Evolutionary conservation across 139 green algal genomes (phyloP).

Genomic region (Chlamydomonas sphaeroides): DNA sequence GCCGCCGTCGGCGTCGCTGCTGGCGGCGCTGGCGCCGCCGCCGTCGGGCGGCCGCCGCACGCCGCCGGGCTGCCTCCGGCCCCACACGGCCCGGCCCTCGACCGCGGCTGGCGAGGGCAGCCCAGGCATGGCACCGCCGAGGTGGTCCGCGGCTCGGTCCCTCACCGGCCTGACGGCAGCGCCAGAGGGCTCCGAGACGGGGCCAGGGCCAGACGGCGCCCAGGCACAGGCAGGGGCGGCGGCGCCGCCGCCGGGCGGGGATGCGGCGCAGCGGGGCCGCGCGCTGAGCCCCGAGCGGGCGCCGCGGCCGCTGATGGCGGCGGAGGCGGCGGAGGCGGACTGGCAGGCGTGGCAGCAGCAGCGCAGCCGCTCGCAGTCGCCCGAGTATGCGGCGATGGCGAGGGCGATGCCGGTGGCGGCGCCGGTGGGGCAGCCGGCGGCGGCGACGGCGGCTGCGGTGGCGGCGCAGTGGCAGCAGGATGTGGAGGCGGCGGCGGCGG

Average conservation of each 20-base stretch:
- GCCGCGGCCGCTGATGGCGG: background rate
- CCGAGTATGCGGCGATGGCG: conserved; percentile 7
- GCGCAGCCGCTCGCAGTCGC: conserved; percentile 1
- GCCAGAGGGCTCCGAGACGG: no score
- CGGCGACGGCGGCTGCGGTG: no score
- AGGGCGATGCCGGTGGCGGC: background rate
- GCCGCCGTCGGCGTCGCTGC: background rate
- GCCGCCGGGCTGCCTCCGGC: conserved; percentile 14
- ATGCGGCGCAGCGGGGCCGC: background rate
- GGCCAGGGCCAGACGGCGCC: no score
- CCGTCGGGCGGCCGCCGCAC: background rate
- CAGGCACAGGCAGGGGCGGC: no score
- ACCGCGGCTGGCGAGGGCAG: background rate
- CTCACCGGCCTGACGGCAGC: conserved; percentile 20
- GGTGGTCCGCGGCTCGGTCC: background rate
- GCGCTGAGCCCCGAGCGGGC: background rate
- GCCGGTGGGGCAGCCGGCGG: background rate
- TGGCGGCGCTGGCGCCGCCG: background rate
- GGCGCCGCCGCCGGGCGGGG: no score
- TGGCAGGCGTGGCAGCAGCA: background rate
- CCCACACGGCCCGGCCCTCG: background rate
- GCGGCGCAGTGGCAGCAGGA: no score
- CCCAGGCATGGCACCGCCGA: background rate
- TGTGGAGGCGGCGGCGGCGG: no score
- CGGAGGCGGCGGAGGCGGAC: background rate